Evolutionary conservation across 148 eudicot genomes (phyloP).

Genomic region (Suaeda aralocaspica): DNA sequence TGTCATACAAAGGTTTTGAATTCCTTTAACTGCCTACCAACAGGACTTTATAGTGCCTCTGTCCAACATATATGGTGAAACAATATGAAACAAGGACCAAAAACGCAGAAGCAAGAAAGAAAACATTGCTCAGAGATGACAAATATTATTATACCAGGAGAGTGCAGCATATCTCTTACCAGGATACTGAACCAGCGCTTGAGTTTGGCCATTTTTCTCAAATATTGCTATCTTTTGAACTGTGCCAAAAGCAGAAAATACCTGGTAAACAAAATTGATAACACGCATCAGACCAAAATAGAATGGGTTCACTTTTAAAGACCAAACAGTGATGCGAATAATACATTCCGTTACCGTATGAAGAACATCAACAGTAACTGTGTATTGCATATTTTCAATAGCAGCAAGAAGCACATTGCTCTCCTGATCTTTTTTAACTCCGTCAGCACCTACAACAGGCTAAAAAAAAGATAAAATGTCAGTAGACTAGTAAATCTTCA

Average conservation of each 20-base stretch:
- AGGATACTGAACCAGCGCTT: conserved; percentile 72
- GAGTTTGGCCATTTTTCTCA: conserved; percentile 80
- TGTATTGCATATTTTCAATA: conserved; percentile 80
- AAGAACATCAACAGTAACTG: conserved; percentile 68
- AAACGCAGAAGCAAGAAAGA: background rate
- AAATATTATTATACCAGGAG: background rate
- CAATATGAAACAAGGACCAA: background rate
- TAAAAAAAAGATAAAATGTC: conserved; percentile 23
- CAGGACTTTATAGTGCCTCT: no score
- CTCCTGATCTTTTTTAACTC: conserved; percentile 57
- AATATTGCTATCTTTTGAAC: conserved; percentile 82
- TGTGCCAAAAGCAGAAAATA: conserved; percentile 73
- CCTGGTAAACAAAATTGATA: conserved; percentile 32
- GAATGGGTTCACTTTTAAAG: background rate
- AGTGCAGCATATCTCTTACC: conserved; percentile 32
- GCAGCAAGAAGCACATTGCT: conserved; percentile 80
- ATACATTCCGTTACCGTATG: conserved; percentile 46
- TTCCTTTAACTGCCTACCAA: background rate
- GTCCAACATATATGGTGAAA: background rate
- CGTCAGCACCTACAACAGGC: conserved; percentile 67
- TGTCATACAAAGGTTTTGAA: background rate
- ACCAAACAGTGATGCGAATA: background rate
- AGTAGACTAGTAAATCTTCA: conserved; percentile 18
- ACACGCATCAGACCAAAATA: conserved; percentile 1
- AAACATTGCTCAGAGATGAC: background rate